Evolutionary conservation across 495 filamentous ascomycete species (phyloP).

Genomic region (Bathelium albidoporum): DNA sequence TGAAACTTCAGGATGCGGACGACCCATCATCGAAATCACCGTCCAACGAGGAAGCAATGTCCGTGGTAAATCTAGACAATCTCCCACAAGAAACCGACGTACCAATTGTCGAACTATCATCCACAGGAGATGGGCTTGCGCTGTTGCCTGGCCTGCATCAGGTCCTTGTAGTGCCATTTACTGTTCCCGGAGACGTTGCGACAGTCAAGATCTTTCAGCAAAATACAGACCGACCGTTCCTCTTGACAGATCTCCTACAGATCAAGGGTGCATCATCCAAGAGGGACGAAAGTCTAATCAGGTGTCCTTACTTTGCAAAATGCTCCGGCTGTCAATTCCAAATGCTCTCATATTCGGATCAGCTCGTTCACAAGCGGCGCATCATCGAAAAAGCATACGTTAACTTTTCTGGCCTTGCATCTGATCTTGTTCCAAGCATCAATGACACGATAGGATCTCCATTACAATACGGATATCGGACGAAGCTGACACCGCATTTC

Average conservation of each 20-base stretch:
- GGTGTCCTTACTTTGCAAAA: slow-evolving; percentile 73
- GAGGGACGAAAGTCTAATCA: slow-evolving; percentile 64
- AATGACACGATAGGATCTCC: slow-evolving; percentile 82
- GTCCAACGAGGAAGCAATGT: not conserved
- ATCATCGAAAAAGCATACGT: slow-evolving; percentile 86
- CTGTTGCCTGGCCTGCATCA: slow-evolving; percentile 51
- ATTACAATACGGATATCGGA: slow-evolving; percentile 84
- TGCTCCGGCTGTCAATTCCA: slow-evolving; percentile 96
- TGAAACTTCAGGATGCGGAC: slow-evolving; percentile 42
- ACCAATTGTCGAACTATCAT: slow-evolving; percentile 63
- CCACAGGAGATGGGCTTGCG: slow-evolving; percentile 83
- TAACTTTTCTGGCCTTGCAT: slow-evolving; percentile 75
- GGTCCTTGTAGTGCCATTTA: slow-evolving; percentile 84
- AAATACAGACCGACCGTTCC: slow-evolving; percentile 48
- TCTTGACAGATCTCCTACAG: slow-evolving; percentile 67
- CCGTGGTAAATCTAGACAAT: slow-evolving; percentile 3
- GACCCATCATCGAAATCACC: slow-evolving; percentile 23
- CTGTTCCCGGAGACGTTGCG: slow-evolving; percentile 71
- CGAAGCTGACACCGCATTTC: slow-evolving; percentile 94
- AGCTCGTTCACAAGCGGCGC: slow-evolving; percentile 70
- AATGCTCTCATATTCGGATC: slow-evolving; percentile 83
- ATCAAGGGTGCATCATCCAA: slow-evolving; percentile 62
- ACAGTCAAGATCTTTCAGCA: slow-evolving; percentile 70
- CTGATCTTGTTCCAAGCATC: slow-evolving; percentile 64
- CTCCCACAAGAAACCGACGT: slow-evolving; percentile 76